Evolutionary conservation across 2,329 filamentous ascomycete species (phyloP), one percentile per base, ranked within the genome.

Genomic region (Chaetomiaceae sp.): DNA sequence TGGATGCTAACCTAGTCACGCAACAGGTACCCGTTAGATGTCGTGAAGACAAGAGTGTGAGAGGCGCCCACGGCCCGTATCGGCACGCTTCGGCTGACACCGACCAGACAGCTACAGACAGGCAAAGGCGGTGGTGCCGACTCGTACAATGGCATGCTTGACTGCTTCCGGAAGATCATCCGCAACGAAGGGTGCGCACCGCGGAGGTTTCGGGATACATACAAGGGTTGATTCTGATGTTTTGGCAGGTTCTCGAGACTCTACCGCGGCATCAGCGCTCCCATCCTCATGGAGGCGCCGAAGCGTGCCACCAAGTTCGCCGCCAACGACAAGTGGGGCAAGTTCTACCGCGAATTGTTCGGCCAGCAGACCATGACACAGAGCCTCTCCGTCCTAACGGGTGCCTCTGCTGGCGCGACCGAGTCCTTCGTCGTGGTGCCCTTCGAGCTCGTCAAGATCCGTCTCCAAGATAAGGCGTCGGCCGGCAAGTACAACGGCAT

Each of bases 241-340:
- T 20, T 16, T 4, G 41, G 30, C 64, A 94, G 89, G 56, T 85
- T 88, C 72, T 94, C 89, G 58, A 85, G 92, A 62, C 80, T 99
- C 56, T 99, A 99, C 78, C 90, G 94, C 62, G 94, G 94, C 67
- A 99, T 99, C 72, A 85, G 82, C 40, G 92, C 94, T 23, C 94
- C 94, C 46, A 97, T 99, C 67, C 81, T 97, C 62, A 99, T 99
- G 67, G 63, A 52, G 86, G 89, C 62, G 56, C 73, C 76, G 65
- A 96, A 96, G 82, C 84, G 90, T 75, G 92, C 92, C 38, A 97
- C 90, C 76, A 99, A 99, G 74, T 99, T 99, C 73, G 92, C 94
- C 42, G 94, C 94, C 74, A 99, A 99, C 74, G 94, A 99, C 71
- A 89, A 92, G 71, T 99, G 94, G 94, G 94, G 94, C 65, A 84